Conservation (phyloP, 345 rosid genomes). For the Xanthoceras sorbifolium region DNA sequence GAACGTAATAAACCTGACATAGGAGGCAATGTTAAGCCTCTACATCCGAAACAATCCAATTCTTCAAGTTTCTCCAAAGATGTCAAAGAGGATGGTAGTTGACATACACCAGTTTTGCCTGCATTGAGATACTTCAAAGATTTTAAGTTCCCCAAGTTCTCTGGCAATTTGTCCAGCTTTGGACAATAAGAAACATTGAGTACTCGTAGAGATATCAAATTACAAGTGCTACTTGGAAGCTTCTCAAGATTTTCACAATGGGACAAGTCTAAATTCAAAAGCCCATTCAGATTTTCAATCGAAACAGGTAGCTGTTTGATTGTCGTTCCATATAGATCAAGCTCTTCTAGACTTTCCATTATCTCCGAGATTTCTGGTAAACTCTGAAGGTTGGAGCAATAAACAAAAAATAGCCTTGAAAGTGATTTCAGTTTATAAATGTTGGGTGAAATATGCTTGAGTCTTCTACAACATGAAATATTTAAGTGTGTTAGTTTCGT, state of each 20-base stretch:
- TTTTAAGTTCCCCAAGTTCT: neutral
- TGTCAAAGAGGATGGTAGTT: neutral
- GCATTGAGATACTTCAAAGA: neutral
- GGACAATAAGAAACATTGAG: neutral
- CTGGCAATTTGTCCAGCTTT: neutral
- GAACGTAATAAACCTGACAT: too few relatives aligned
- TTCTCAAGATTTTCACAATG: neutral
- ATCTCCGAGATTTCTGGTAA: slow-evolving; percentile 1
- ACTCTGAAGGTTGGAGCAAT: neutral
- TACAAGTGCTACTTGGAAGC: neutral
- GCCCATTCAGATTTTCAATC: too few relatives aligned
- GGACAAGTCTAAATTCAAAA: neutral
- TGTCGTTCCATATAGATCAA: too few relatives aligned
- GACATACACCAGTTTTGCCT: too few relatives aligned
- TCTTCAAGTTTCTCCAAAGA: neutral
- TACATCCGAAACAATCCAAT: too few relatives aligned
- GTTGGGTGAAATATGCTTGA: neutral
- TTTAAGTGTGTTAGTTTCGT: too few relatives aligned
- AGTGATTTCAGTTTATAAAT: slow-evolving; percentile 19
- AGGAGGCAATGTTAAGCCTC: too few relatives aligned
- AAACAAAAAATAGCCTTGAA: neutral
- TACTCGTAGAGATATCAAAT: neutral
- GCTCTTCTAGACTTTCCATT: too few relatives aligned
- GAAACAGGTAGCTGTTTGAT: too few relatives aligned
- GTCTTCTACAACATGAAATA: neutral